Evolutionary conservation across 805 yeast species (phyloP), one percentile per base, ranked within the genome.

Genomic region (Pichia californica): DNA sequence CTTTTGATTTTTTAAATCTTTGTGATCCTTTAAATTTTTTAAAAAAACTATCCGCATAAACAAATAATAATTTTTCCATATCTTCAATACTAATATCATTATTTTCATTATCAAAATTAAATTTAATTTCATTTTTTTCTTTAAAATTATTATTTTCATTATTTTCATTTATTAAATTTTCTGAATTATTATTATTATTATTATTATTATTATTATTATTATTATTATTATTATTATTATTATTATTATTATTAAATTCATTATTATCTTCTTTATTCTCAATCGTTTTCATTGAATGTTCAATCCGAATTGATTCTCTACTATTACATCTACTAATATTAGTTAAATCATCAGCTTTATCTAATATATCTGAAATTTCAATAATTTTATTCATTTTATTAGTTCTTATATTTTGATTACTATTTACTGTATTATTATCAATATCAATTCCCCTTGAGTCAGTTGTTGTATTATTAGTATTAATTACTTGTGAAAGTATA

Each of bases 61-160:
- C 55, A 44, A 59, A 63, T 21, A 63, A 50, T 28, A 63, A 56
- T 41, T 52, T 56, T 41, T 63, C 67, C 62, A 63, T 62, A 44
- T 62, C 65, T 8, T 31, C 26, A 15, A 41, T 35, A 28, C 38
- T 21, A 21, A 16, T 15, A n/a, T 26, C 34, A 8, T 27, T 18
- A 25, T 26, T 28, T 16, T 18, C 27, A n/a, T n/a, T n/a, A n/a
- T n/a, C n/a, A n/a, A n/a, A n/a, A n/a, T n/a, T n/a, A n/a, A n/a
- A n/a, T n/a, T n/a, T n/a, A n/a, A n/a, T n/a, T n/a, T n/a, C n/a
- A n/a, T n/a, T n/a, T n/a, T n/a, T n/a, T n/a, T n/a, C n/a, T n/a
- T n/a, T n/a, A n/a, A n/a, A n/a, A n/a, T n/a, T 34, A 21, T 35
- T 25, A 9, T 35, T 35, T 10, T 9, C 9, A 13, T 27, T 27